These are phyloP conservation scores for Primulina tabacum DNA, from an alignment of 257 asterid species.

Conservation along the genomic window DNA sequence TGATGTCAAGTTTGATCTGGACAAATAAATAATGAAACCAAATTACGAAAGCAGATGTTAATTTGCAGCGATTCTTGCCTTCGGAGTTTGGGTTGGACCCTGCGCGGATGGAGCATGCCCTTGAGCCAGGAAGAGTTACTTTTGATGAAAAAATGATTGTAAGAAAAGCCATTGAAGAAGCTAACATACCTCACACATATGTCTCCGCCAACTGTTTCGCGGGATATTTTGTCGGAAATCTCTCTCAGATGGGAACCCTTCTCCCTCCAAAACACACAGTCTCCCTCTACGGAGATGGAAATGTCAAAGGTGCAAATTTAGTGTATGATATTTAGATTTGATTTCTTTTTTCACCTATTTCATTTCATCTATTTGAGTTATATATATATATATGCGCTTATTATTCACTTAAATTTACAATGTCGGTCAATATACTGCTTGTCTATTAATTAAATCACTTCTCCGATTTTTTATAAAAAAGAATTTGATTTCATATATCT, in stretches of 20 bases:
- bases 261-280: constrained; percentile 62
- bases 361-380: no score
- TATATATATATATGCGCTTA: no score
- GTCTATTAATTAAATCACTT: no score
- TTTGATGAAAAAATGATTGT: constrained; percentile 81
- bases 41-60: no score
- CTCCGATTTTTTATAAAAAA: no score
- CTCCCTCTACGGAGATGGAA: constrained; percentile 57
- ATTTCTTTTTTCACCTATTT: no score
- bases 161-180: constrained; percentile 68
- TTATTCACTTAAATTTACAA: no score
- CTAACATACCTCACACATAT: constrained; percentile 70
- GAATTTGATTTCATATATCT: no score
- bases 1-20: no score
- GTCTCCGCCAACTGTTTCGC: constrained; percentile 73
- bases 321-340: no score
- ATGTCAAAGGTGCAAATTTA: constrained; percentile 46
- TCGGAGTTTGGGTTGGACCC: constrained; percentile 84
- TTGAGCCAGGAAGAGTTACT: constrained; percentile 77
- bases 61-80: constrained; percentile 71
- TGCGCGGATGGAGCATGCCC: constrained; percentile 62
- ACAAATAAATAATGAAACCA: no score
- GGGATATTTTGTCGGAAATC: constrained; percentile 70
- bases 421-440: no score
- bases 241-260: constrained; percentile 63